phyloP scores from a whole-genome alignment of 129 eudicot species.

The Sambucus nigra region DNA sequence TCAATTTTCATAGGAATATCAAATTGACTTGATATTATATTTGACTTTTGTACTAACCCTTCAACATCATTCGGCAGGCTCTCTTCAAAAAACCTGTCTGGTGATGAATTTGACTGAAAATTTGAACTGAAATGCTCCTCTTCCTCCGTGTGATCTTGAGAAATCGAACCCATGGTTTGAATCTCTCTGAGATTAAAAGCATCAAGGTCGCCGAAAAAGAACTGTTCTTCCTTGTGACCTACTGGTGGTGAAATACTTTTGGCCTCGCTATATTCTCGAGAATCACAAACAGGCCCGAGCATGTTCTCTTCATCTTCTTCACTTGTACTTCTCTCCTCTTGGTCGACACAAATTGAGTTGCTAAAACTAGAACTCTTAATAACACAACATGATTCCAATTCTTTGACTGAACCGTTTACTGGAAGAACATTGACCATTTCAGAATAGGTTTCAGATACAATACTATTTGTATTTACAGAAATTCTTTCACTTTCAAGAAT shows the following conservation, averaged over 20 bases:
- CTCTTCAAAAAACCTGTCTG: slow-evolving; percentile 20
- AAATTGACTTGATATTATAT: slow-evolving; percentile 25
- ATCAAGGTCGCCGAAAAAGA: slow-evolving; percentile 56
- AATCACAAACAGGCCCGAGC: slow-evolving; percentile 15
- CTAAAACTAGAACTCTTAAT: slow-evolving; percentile 9
- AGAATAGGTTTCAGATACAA: slow-evolving; percentile 31
- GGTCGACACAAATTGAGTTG: slow-evolving; percentile 14
- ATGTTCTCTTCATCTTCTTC: slow-evolving; percentile 19
- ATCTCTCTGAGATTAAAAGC: slow-evolving; percentile 17
- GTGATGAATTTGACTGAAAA: slow-evolving; percentile 11
- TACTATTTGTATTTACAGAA: slow-evolving; percentile 9
- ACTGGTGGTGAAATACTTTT: slow-evolving; percentile 7
- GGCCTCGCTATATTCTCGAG: slow-evolving; percentile 16
- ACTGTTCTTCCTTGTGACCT: slow-evolving; percentile 47
- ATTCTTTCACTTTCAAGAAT: slow-evolving; percentile 1
- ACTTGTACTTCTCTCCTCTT: slow-evolving; percentile 7
- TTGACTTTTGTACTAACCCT: slow-evolving; percentile 18
- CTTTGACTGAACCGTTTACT: slow-evolving; percentile 17
- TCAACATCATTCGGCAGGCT: slow-evolving; percentile 13
- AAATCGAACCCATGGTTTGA: slow-evolving; percentile 2
- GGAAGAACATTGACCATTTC: slow-evolving; percentile 18
- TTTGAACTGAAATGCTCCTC: slow-evolving; percentile 8
- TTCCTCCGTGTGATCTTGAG: slow-evolving; percentile 16
- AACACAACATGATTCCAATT: slow-evolving; percentile 22
- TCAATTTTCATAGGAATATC: slow-evolving; percentile 28